Conservation (phyloP, 2,329 filamentous ascomycete species). For the Sporothrix mexicana region DNA sequence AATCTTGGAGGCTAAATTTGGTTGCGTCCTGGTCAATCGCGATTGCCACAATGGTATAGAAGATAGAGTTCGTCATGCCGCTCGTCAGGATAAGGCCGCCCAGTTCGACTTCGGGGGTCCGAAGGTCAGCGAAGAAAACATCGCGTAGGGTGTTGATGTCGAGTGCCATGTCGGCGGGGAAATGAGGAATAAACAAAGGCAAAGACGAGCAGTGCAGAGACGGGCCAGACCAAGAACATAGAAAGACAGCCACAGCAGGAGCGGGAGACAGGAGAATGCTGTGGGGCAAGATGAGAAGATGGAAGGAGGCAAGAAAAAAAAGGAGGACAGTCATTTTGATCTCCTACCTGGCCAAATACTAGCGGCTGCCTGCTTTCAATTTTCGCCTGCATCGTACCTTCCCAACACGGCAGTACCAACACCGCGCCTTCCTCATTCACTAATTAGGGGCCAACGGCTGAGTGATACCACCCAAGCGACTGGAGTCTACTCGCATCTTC, state of each 20-base stretch:
- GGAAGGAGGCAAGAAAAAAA: too few species aligned
- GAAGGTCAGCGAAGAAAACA: not conserved
- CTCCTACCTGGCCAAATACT: too few species aligned
- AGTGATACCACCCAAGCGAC: not conserved
- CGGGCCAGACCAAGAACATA: too few species aligned
- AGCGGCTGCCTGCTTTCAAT: too few species aligned
- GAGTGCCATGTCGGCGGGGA: too few species aligned
- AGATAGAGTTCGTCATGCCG: not conserved
- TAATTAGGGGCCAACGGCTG: not conserved
- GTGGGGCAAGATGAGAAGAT: too few species aligned
- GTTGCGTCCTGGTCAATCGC: not conserved
- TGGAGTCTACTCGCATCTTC: not conserved
- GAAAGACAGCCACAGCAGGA: too few species aligned
- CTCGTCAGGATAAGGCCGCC: not conserved
- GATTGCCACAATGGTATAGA: not conserved
- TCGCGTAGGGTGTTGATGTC: too few species aligned
- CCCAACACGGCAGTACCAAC: not conserved
- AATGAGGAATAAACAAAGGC: too few species aligned
- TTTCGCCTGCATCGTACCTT: not conserved
- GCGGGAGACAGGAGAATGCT: too few species aligned
- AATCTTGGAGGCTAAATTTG: not conserved
- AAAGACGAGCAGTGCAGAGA: too few species aligned
- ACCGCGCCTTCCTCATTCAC: not conserved
- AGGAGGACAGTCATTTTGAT: too few species aligned
- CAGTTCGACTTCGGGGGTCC: not conserved